Conservation (phyloP, 305 asterid genomes). For the Plantago lanceolata region DNA sequence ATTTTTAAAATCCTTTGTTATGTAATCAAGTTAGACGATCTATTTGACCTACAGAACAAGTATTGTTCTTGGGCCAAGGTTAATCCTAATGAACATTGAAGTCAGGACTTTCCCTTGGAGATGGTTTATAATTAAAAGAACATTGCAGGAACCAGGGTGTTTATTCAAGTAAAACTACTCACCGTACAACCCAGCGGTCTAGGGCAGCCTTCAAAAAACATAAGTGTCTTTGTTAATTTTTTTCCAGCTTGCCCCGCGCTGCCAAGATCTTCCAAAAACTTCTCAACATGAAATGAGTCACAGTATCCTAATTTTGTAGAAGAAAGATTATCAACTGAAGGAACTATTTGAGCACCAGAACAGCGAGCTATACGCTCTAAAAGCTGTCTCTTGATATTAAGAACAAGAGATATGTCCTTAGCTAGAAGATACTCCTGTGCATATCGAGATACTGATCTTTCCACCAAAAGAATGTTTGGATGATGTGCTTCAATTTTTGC, state of each 20-base stretch:
- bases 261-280: slow-evolving; percentile 75
- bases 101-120: slow-evolving; percentile 11
- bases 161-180: slow-evolving; percentile 33
- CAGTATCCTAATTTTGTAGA: slow-evolving; percentile 70
- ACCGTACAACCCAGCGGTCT: slow-evolving; percentile 85
- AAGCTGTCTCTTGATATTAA: slow-evolving; percentile 76
- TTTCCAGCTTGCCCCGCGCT: slow-evolving; percentile 74
- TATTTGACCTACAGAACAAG: too few species aligned
- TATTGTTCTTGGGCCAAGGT: too few species aligned
- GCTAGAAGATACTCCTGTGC: slow-evolving; percentile 90
- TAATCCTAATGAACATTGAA: slow-evolving; percentile 1
- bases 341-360: slow-evolving; percentile 75
- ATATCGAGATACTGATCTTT: slow-evolving; percentile 78
- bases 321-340: slow-evolving; percentile 71
- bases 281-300: slow-evolving; percentile 75
- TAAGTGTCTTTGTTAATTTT: slow-evolving; percentile 62
- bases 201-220: slow-evolving; percentile 94
- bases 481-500: slow-evolving; percentile 83
- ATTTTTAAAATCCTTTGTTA: too few species aligned
- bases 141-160: slow-evolving; percentile 12
- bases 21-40: background rate
- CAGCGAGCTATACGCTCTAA: slow-evolving; percentile 89
- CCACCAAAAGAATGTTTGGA: slow-evolving; percentile 75
- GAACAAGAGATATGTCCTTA: slow-evolving; percentile 77
- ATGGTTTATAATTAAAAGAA: background rate